A percentile compares a stretch with the other conserved stretches of the same genome.
phyloP scores from a whole-genome alignment of 306 rosid species.

The Fragaria ananassa region DNA sequence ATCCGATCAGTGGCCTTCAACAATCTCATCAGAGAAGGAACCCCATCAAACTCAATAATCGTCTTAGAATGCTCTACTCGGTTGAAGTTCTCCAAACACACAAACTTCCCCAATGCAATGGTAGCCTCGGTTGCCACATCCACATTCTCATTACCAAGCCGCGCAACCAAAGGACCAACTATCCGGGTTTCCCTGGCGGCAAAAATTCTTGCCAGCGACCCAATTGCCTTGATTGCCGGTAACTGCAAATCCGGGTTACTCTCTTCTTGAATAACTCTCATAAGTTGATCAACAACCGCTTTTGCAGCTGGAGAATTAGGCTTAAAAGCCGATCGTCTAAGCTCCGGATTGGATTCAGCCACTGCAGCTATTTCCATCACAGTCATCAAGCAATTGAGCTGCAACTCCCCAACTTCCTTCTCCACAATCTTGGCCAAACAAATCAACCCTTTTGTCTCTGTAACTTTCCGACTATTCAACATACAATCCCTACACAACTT shows the following conservation, averaged over 20 bases:
- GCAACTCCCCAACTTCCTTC: slow-evolving; percentile 56
- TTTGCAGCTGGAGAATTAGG: slow-evolving; percentile 62
- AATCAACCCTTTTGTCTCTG: slow-evolving; percentile 83
- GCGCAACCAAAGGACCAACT: slow-evolving; percentile 66
- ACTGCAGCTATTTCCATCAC: slow-evolving; percentile 72
- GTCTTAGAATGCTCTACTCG: slow-evolving; percentile 64
- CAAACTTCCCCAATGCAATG: slow-evolving; percentile 66
- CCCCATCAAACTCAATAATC: slow-evolving; percentile 65
- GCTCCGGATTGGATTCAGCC: slow-evolving; percentile 61
- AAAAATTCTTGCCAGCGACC: slow-evolving; percentile 74
- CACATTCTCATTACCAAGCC: slow-evolving; percentile 51
- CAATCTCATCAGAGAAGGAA: slow-evolving; percentile 59
- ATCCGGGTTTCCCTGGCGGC: slow-evolving; percentile 66
- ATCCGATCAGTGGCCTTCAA: slow-evolving; percentile 33
- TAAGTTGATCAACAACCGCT: slow-evolving; percentile 72
- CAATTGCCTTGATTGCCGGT: slow-evolving; percentile 73
- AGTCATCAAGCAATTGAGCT: slow-evolving; percentile 70
- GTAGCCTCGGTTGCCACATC: slow-evolving; percentile 68
- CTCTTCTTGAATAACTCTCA: slow-evolving; percentile 54
- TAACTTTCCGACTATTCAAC: slow-evolving; percentile 52
- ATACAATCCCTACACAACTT: slow-evolving; percentile 59
- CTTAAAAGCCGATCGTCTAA: slow-evolving; percentile 74
- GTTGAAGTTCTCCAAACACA: slow-evolving; percentile 62
- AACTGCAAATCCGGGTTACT: slow-evolving; percentile 35
- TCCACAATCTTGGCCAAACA: slow-evolving; percentile 80